Evolutionary conservation across 257 asterid genomes (phyloP), one percentile per base, ranked within the genome.

Genomic region (Cordia subcordata): DNA sequence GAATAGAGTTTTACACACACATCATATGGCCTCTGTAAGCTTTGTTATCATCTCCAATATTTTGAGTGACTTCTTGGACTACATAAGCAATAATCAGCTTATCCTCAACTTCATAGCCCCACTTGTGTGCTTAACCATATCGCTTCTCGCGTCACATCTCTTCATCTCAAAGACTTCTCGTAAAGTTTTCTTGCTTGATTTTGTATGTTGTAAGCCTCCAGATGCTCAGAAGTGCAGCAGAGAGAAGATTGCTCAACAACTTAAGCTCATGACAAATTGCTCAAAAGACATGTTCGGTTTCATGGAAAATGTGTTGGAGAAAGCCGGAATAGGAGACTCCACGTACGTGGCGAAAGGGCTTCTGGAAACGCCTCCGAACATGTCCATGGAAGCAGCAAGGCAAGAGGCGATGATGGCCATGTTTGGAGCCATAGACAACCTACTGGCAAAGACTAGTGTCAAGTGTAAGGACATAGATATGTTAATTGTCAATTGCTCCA

Each of bases 391-490:
- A 8, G 61, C 17, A 14, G 45, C 61, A 16, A 35, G 61, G 20
- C 38, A 56, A 16, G 61, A 56, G 20, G 61, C 47, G 5, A 47
- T 33, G 61, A 56, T 20, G 8, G 61, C 33, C 11, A 56, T 56
- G 61, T 56, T 35, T 35, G 61, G 61, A 5, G 61, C 61, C 39
- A 56, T 56, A 9, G 61, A 56, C 33, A 23, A 38, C 23, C 61
- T 56, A 10, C 47, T 56, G 17, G 47, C 46, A 8, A 56, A 56
- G 20, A 56, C 61, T n/a, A 8, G 49, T 33, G 39, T 56, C 6
- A n/a, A 56, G 45, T 20, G 22, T 1, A 32, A 56, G 14, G 61
- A 56, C 9, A 56, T 56, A 32, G 61, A 47, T 11, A 35, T 56
- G 2, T 56, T 56, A 35, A 20, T 56, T 0, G 61, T 56, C 19